Base-by-base conservation (phyloP, 1,284 basidiomycete genomes). In the Naganishia sp. region DNA sequence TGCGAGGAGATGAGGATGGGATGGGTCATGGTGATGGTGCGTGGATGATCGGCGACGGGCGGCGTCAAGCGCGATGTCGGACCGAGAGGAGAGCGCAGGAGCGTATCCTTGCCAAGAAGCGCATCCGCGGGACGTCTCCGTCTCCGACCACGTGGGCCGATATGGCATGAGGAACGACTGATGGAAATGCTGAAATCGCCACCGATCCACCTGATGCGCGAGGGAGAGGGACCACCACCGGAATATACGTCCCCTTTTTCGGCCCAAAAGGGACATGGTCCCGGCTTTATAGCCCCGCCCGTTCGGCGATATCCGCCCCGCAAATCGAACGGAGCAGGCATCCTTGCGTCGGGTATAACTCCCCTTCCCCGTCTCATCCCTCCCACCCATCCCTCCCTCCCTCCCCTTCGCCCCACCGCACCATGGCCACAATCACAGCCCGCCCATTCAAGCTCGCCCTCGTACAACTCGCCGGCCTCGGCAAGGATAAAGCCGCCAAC, bases 371-470 rank as follows among this genome's bases (percentile, higher is more conserved):
- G 21, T 23, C 55, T 6, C 44, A 15, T 4, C 21, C 45, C 31
- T 15, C 16, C 43, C 33, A 25, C n/a, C 2, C 43, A 46, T 28
- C 33, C 43, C 10, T 23, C 55, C 45, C 48, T n/a, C 28, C 44
- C 42, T 13, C 9, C 33, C 36, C 36, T 33, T 46, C 45, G 7
- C 18, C n/a, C 36, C 33, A 25, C 21, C 6, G 49, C 36, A 52
- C 21, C 48, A 61, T 61, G 59, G 33, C 59, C n/a, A 23, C 59
- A 3, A 61, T 61, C 48, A 31, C 52, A n/a, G 76, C 79, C 21
- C 87, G 86, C 72, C 84, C 87, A 3, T 95, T 96, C 80, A 88
- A 84, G 31, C 84, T 97, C 64, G 90, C 92, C 0, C 83, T 96
- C 60, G 86, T 95, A 64, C 94, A 97, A 77, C 85, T 97, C 11